These are phyloP conservation scores for Phytopythium boreale DNA, from an alignment of 352 stramenopile genomes.

Conservation along the genomic window DNA sequence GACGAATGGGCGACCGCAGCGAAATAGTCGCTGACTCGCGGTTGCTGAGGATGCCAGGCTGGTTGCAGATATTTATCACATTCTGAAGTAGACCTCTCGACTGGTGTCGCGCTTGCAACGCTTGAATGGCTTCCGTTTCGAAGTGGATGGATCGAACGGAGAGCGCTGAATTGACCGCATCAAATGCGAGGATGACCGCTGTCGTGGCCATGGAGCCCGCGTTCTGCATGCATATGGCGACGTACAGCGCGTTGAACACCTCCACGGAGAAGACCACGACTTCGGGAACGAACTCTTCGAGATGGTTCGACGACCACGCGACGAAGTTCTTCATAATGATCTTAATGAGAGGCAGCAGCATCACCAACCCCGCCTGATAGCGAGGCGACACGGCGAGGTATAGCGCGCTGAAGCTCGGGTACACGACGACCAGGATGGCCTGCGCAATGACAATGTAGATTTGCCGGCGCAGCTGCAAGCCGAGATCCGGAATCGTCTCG, in stretches of 20 bases:
- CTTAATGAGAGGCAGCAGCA: constrained; percentile 28
- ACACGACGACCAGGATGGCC: background rate
- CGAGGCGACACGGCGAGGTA: background rate
- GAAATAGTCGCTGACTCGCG: background rate
- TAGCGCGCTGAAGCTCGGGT: background rate
- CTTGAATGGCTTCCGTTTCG: background rate
- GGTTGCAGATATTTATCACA: background rate
- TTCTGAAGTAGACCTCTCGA: background rate
- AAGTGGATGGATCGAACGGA: background rate
- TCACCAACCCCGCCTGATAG: constrained; percentile 2
- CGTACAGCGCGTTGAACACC: constrained; percentile 34
- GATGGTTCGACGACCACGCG: constrained; percentile 17
- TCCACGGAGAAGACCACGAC: constrained; percentile 33
- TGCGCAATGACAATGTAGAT: constrained; percentile 5
- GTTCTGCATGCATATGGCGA: background rate
- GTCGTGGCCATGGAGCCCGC: background rate
- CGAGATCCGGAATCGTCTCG: background rate
- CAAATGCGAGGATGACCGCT: background rate
- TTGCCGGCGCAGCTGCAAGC: background rate
- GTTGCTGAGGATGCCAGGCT: background rate
- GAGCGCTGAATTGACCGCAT: background rate
- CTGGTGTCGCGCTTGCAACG: background rate
- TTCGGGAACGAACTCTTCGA: constrained; percentile 21
- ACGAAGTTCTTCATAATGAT: constrained; percentile 33
- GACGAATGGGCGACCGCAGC: background rate